Conservation (phyloP, 305 asterid genomes). For the Rubia tinctorum region DNA sequence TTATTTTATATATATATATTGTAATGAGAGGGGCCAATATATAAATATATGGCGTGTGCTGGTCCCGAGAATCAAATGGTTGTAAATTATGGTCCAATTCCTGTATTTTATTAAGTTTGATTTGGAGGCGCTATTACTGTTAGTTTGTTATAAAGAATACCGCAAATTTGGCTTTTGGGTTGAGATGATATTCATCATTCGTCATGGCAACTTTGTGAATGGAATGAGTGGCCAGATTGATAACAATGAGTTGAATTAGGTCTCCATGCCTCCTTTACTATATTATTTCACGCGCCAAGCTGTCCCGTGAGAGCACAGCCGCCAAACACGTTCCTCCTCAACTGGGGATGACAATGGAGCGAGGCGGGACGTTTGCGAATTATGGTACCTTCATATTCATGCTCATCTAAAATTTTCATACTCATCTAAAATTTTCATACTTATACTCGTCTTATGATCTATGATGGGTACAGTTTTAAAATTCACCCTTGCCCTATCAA, state of each 20-base stretch:
- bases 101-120: background rate
- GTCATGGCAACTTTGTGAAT: background rate
- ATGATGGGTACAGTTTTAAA: too few relatives aligned
- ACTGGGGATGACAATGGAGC: too few relatives aligned
- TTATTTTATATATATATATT: too few relatives aligned
- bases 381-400: too few relatives aligned
- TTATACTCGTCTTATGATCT: too few relatives aligned
- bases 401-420: too few relatives aligned
- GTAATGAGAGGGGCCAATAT: background rate
- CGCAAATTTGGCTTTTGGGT: background rate
- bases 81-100: conserved; percentile 1
- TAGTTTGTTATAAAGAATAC: background rate
- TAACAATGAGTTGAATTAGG: background rate
- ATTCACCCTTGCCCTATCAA: too few relatives aligned
- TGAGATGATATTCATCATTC: background rate
- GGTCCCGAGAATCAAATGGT: background rate
- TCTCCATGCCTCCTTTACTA: background rate
- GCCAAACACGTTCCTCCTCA: background rate
- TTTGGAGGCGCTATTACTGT: background rate
- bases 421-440: too few relatives aligned
- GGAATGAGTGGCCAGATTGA: background rate
- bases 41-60: background rate
- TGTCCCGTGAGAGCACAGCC: background rate
- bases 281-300: background rate
- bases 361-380: too few relatives aligned